Percentiles rank a stretch among this genome's conserved stretches.
Conservation (phyloP, 345 rosid genomes). For the Hypericum perforatum region DNA sequence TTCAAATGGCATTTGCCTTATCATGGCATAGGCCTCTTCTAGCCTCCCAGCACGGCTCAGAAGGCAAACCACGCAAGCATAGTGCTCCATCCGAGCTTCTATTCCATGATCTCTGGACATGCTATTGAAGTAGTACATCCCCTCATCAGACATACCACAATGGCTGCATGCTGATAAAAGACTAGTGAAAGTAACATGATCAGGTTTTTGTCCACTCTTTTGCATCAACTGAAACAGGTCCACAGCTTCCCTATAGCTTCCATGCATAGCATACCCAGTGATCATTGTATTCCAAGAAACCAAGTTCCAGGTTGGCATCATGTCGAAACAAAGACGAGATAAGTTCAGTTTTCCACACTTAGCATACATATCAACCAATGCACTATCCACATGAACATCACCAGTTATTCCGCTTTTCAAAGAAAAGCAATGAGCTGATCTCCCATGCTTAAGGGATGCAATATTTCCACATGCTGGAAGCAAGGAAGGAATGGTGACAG, state of each 20-base stretch:
- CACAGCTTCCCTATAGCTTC: constrained; percentile 47
- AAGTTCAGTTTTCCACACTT: constrained; percentile 55
- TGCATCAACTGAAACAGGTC: constrained; percentile 43
- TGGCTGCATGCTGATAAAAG: constrained; percentile 64
- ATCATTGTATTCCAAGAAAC: constrained; percentile 71
- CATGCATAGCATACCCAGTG: constrained; percentile 66
- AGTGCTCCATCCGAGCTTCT: constrained; percentile 56
- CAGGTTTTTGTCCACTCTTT: constrained; percentile 40
- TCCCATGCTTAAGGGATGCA: constrained; percentile 54
- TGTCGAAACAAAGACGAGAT: constrained; percentile 44
- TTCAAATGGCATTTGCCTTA: constrained; percentile 49
- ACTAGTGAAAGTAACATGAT: constrained; percentile 48
- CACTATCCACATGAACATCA: constrained; percentile 52
- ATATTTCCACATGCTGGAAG: constrained; percentile 58
- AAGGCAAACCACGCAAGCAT: constrained; percentile 70
- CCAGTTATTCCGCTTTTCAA: constrained; percentile 30
- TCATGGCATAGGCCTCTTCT: constrained; percentile 51
- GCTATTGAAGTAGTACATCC: constrained; percentile 34
- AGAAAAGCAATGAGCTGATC: constrained; percentile 48
- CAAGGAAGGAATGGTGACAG: constrained; percentile 60
- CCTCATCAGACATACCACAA: constrained; percentile 47
- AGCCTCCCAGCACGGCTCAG: constrained; percentile 60
- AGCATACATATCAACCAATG: constrained; percentile 71
- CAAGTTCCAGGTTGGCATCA: constrained; percentile 45
- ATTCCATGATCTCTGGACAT: constrained; percentile 46